These are phyloP conservation scores for Acacia confusa DNA, from an alignment of 306 rosid species.

Conservation along the genomic window DNA sequence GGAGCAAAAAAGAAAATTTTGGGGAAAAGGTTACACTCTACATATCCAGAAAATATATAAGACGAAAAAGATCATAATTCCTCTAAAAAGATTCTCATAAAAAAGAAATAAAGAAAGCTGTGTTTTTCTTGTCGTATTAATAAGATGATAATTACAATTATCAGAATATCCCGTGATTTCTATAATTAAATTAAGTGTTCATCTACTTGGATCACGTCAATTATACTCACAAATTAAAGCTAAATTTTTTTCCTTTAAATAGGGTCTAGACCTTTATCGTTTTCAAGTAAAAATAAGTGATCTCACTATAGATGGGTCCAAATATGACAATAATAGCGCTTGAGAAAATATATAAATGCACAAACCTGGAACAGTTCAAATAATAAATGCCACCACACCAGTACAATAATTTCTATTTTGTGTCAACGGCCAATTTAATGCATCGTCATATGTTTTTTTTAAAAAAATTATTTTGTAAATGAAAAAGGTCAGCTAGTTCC, in stretches of 20 bases:
- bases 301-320: background rate
- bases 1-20: background rate
- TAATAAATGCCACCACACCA: background rate
- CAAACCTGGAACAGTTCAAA: conserved; percentile 30
- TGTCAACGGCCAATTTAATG: conserved; percentile 19
- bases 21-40: background rate
- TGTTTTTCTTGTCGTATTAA: background rate
- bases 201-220: background rate
- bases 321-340: conserved; percentile 21
- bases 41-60: too few relatives aligned
- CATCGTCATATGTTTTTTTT: background rate
- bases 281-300: background rate
- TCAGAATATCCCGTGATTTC: background rate
- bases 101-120: too few relatives aligned
- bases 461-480: background rate
- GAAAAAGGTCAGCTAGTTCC: too few relatives aligned
- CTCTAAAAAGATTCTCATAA: too few relatives aligned
- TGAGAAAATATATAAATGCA: background rate
- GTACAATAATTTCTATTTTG: conserved; percentile 33
- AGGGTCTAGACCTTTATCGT: background rate
- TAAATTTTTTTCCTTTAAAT: background rate
- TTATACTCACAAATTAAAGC: background rate
- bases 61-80: background rate
- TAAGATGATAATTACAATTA: background rate
- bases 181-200: background rate